Conservation (phyloP, 495 filamentous ascomycete genomes). For the Aspergillus conjunctus region DNA sequence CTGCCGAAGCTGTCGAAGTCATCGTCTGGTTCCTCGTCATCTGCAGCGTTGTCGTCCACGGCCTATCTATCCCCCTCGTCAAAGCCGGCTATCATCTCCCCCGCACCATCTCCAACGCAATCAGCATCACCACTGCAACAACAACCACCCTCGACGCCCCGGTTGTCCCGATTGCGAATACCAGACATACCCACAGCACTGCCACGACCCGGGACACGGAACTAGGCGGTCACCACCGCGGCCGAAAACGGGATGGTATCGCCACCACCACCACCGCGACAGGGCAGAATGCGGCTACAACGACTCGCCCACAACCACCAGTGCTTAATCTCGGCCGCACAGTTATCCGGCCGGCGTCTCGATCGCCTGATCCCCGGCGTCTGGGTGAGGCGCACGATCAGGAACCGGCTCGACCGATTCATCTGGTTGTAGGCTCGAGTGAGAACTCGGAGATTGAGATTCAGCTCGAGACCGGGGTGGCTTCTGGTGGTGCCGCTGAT, state of each 20-base stretch:
- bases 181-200: conserved; percentile 40
- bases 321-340: conserved; percentile 56
- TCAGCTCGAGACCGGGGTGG: not conserved
- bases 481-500: conserved; percentile 14
- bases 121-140: conserved; percentile 38
- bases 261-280: not conserved
- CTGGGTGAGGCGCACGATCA: conserved; percentile 30
- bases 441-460: not conserved
- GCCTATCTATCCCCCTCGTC: conserved; percentile 79
- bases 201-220: conserved; percentile 33
- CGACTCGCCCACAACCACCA: conserved; percentile 33
- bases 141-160: conserved; percentile 25
- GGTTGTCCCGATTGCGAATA: conserved; percentile 31
- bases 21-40: conserved; percentile 87
- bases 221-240: conserved; percentile 23
- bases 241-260: conserved; percentile 21
- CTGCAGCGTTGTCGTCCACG: conserved; percentile 88
- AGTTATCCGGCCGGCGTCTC: conserved; percentile 37
- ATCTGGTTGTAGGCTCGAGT: conserved; percentile 27
- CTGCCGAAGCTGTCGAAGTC: conserved; percentile 65
- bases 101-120: conserved; percentile 67
- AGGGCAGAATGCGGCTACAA: conserved; percentile 10
- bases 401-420: conserved; percentile 42
- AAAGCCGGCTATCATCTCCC: conserved; percentile 82
- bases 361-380: conserved; percentile 19